Conservation (phyloP, 371 early-diverging fungal species). For the Dentiscutata heterogama region DNA sequence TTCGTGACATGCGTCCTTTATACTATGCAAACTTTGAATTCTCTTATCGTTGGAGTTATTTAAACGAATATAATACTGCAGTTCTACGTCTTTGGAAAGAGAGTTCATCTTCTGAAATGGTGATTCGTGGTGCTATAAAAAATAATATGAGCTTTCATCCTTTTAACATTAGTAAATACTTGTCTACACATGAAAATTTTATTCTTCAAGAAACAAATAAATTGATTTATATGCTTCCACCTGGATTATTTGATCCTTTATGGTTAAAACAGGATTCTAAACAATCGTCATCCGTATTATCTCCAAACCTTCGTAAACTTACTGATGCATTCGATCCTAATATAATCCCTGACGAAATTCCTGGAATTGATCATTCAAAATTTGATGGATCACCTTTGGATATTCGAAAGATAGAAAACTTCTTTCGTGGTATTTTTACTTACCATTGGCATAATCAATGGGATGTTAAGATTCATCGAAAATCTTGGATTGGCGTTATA, state of each 20-base stretch:
- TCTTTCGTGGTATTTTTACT: constrained; percentile 50
- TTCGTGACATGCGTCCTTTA: constrained; percentile 53
- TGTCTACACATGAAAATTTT: not conserved
- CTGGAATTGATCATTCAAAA: not conserved
- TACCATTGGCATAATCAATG: constrained; percentile 56
- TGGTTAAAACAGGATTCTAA: constrained; percentile 51
- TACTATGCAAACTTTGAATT: constrained; percentile 50
- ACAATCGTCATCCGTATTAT: constrained; percentile 7
- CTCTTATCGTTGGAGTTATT: constrained; percentile 53
- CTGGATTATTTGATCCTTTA: constrained; percentile 52
- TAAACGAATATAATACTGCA: constrained; percentile 51
- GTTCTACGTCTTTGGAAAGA: constrained; percentile 47
- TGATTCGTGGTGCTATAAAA: constrained; percentile 50
- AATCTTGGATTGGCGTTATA: constrained; percentile 52
- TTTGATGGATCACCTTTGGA: constrained; percentile 5
- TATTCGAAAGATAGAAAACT: constrained; percentile 47
- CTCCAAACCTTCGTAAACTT: constrained; percentile 48
- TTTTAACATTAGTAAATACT: not conserved
- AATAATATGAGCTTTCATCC: constrained; percentile 21
- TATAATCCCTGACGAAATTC: not conserved
- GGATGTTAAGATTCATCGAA: constrained; percentile 42
- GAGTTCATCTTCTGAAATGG: constrained; percentile 47
- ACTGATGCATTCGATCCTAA: constrained; percentile 46
- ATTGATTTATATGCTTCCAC: constrained; percentile 49
- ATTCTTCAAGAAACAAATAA: constrained; percentile 44